Evolutionary conservation across 768 basidiomycete species (phyloP).

Genomic region (Termitomyces sp.): DNA sequence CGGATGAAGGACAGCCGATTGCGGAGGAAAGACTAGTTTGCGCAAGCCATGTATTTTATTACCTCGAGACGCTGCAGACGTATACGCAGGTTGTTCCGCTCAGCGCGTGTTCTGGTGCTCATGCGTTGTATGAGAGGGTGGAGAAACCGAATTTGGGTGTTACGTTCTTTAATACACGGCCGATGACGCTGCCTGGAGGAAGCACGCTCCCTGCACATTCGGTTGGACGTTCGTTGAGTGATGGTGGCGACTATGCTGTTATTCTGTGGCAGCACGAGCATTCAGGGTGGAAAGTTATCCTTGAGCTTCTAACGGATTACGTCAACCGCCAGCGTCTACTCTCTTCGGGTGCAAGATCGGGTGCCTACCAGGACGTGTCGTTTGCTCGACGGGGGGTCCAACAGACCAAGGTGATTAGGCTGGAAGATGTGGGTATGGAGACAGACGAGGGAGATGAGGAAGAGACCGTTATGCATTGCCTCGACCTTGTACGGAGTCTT

Average conservation of each 20-base stretch:
- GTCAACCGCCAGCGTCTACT: constrained; percentile 52
- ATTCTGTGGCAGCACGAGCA: constrained; percentile 79
- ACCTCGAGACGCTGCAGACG: constrained; percentile 63
- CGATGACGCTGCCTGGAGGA: constrained; percentile 73
- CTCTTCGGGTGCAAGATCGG: constrained; percentile 21
- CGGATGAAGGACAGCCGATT: constrained; percentile 30
- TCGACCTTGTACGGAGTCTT: constrained; percentile 76
- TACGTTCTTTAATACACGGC: constrained; percentile 59
- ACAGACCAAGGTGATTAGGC: constrained; percentile 36
- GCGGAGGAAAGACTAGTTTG: constrained; percentile 52
- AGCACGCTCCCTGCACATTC: constrained; percentile 62
- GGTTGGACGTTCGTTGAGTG: constrained; percentile 66
- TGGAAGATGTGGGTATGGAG: constrained; percentile 74
- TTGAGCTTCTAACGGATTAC: constrained; percentile 79
- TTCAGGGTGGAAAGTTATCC: constrained; percentile 80
- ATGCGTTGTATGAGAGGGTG: constrained; percentile 69
- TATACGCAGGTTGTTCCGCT: constrained; percentile 71
- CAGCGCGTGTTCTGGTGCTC: constrained; percentile 55
- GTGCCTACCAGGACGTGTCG: constrained; percentile 46
- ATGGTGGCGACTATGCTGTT: constrained; percentile 62
- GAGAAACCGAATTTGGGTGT: constrained; percentile 42
- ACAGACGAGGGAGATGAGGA: constrained; percentile 57
- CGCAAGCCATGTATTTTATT: constrained; percentile 67
- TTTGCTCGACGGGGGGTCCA: constrained; percentile 40
- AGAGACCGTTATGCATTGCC: constrained; percentile 57